These are phyloP conservation scores for Taphrina wiesneri DNA, from an alignment of 1,139 yeast genomes.

Conservation along the genomic window DNA sequence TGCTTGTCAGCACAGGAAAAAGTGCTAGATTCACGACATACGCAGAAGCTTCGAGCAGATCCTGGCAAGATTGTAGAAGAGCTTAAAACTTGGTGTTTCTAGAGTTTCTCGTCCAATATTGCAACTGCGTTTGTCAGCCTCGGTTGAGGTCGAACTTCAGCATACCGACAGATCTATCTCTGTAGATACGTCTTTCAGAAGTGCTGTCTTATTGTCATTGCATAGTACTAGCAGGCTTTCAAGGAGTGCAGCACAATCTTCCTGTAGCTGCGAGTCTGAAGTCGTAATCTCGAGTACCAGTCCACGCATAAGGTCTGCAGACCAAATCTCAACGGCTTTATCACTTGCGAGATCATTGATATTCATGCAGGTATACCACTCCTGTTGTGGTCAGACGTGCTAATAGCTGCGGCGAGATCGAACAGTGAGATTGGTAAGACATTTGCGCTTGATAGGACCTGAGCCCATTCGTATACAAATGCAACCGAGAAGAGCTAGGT, in stretches of 20 bases:
- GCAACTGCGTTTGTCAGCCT: not conserved
- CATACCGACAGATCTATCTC: not conserved
- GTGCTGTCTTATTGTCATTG: slow-evolving; percentile 3
- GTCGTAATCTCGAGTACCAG: not conserved
- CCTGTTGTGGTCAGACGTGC: not conserved
- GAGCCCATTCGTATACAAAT: not conserved
- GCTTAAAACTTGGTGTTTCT: not conserved
- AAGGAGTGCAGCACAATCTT: not conserved
- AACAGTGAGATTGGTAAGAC: not conserved
- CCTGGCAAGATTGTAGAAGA: not conserved
- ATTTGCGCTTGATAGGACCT: not conserved
- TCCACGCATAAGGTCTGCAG: not conserved
- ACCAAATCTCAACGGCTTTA: not conserved
- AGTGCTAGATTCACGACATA: not conserved
- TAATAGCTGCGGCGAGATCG: not conserved
- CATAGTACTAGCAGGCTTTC: not conserved
- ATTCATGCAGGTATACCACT: slow-evolving; percentile 7
- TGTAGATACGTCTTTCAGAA: not conserved
- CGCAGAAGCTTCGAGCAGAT: slow-evolving; percentile 15
- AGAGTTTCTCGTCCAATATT: not conserved
- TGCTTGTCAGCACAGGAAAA: not conserved
- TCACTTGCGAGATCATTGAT: not conserved
- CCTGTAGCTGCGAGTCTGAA: not conserved
- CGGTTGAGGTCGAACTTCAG: not conserved
- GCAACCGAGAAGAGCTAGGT: not conserved